Evolutionary conservation across 208 protist species (phyloP).

Genomic region (Trypanosomatidae sp.): DNA sequence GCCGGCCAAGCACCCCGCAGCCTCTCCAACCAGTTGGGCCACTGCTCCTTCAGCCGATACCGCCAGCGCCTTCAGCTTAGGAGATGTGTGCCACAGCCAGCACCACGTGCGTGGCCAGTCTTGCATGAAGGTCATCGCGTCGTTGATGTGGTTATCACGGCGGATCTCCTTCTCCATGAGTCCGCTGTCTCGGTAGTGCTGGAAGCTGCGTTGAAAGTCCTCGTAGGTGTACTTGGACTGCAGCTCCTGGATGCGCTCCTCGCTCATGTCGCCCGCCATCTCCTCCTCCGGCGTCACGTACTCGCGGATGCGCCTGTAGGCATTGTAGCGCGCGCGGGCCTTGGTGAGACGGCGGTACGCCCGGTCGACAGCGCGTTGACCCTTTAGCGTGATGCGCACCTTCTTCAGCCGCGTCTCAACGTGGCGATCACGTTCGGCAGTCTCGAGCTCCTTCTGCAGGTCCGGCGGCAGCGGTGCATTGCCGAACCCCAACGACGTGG

Average conservation of each 20-base stretch:
- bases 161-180: conserved; percentile 63
- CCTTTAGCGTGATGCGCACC: conserved; percentile 47
- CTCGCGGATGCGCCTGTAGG: conserved; percentile 35
- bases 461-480: conserved; percentile 30
- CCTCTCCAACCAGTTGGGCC: conserved; percentile 52
- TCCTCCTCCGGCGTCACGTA: conserved; percentile 52
- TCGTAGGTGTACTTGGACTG: conserved; percentile 47
- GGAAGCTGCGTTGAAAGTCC: conserved; percentile 52
- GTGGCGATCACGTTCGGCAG: conserved; percentile 25
- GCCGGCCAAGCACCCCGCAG: conserved; percentile 61
- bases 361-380: conserved; percentile 57
- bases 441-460: conserved; percentile 15
- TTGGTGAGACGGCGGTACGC: conserved; percentile 43
- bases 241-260: conserved; percentile 44
- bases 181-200: conserved; percentile 61
- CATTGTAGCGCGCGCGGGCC: conserved; percentile 48
- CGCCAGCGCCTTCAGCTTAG: conserved; percentile 35
- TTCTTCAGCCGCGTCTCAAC: conserved; percentile 37
- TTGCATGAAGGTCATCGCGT: conserved; percentile 61
- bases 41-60: conserved; percentile 30
- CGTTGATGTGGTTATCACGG: conserved; percentile 60
- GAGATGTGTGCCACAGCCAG: conserved; percentile 34
- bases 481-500: conserved; percentile 16
- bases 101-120: conserved; percentile 70
- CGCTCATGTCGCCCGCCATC: conserved; percentile 31